These are phyloP conservation scores for Fagopyrum esculentum DNA, from an alignment of 148 eudicot species.

Conservation along the genomic window DNA sequence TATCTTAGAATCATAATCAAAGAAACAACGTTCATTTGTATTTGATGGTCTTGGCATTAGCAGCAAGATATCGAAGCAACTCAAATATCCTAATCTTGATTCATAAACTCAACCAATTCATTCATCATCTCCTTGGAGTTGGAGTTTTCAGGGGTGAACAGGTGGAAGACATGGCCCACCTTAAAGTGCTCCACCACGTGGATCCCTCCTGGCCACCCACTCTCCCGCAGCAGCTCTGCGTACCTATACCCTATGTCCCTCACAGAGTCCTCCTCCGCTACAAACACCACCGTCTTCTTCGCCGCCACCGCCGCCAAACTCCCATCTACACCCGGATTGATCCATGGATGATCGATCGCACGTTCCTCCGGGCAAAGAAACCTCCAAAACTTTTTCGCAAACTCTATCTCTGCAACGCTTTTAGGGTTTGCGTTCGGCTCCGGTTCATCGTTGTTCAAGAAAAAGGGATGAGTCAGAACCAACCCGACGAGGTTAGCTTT, in stretches of 20 bases:
- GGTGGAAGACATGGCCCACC: constrained; percentile 42
- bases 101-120: constrained; percentile 23
- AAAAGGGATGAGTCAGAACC: constrained; percentile 34
- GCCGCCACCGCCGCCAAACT: constrained; percentile 20
- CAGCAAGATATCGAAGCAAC: too few relatives aligned
- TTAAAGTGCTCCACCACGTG: constrained; percentile 33
- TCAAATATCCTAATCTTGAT: neutral
- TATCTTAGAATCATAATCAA: too few relatives aligned
- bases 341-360: constrained; percentile 30
- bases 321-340: constrained; percentile 31
- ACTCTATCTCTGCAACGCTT: constrained; percentile 15
- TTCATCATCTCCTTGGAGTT: constrained; percentile 22
- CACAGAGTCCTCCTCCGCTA: constrained; percentile 36
- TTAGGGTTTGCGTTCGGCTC: neutral
- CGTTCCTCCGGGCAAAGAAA: constrained; percentile 19
- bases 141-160: constrained; percentile 23
- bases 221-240: constrained; percentile 26
- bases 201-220: constrained; percentile 31
- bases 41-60: too few relatives aligned
- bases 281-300: constrained; percentile 27
- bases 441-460: constrained; percentile 14
- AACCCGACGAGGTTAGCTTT: constrained; percentile 19
- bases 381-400: constrained; percentile 16
- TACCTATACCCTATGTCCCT: constrained; percentile 30
- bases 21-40: too few relatives aligned